Conservation (phyloP, 116 monocot genomes). For the Dioscorea cayenensis region DNA sequence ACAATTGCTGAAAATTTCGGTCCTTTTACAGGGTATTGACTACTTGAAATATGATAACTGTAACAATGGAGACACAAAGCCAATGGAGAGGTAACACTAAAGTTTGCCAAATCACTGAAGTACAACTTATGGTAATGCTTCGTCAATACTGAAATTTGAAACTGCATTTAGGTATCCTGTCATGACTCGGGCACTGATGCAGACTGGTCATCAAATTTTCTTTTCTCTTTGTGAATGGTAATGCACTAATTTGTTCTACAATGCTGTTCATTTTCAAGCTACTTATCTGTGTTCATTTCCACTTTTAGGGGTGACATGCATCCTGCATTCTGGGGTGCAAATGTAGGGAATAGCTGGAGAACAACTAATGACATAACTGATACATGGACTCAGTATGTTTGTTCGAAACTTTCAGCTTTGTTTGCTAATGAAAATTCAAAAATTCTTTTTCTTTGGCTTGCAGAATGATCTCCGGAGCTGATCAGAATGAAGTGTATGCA, state of each 20-base stretch:
- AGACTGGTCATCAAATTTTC: slow-evolving; percentile 49
- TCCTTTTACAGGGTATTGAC: slow-evolving; percentile 36
- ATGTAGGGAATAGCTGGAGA: slow-evolving; percentile 81
- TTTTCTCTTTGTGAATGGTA: slow-evolving; percentile 94
- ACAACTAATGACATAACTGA: slow-evolving; percentile 79
- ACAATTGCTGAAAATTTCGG: background rate
- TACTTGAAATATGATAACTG: slow-evolving; percentile 70
- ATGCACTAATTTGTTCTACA: background rate
- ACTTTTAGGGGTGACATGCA: slow-evolving; percentile 69
- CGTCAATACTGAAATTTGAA: background rate
- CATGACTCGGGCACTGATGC: slow-evolving; percentile 70
- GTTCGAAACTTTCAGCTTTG: background rate
- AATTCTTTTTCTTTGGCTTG: background rate
- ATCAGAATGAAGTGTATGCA: slow-evolving; percentile 60
- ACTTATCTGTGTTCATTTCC: background rate
- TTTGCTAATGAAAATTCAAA: background rate
- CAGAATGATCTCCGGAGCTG: slow-evolving; percentile 54
- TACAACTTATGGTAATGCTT: too few species aligned
- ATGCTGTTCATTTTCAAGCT: background rate
- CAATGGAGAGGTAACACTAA: slow-evolving; percentile 41
- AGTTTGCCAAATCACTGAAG: background rate
- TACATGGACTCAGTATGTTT: slow-evolving; percentile 59
- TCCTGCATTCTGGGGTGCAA: slow-evolving; percentile 61
- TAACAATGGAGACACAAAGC: slow-evolving; percentile 36
- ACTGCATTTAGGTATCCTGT: slow-evolving; percentile 41